Base-by-base conservation (phyloP, 352 stramenopile genomes). In the Globisporangium yorkense region DNA sequence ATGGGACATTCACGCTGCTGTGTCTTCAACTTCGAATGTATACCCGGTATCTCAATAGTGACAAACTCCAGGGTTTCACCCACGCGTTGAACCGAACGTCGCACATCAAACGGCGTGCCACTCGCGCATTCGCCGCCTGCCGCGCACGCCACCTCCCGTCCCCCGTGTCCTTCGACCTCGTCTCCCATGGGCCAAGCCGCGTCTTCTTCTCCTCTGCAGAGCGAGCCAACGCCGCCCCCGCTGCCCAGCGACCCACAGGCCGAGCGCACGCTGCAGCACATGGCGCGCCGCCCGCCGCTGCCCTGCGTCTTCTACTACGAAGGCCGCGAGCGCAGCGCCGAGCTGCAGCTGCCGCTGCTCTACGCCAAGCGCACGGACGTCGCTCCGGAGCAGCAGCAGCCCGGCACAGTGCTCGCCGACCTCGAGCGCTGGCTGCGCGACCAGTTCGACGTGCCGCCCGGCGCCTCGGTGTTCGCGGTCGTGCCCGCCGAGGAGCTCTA, bases 241-340 rank as follows among this genome's bases (percentile, higher is more conserved):
- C 40, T 20, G 40, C 40, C 40, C 13, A 46, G 40, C 40, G 40
- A 46, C 13, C 40, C 40, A n/a, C 51, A 59, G 12, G 24, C 57
- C 5, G 51, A 59, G 44, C 53, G 16, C 12, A 51, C 29, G 13
- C 33, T 87, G 18, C 54, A 60, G 15, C 21, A 53, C 18, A 59
- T 89, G 48, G 52, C 59, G 9, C 56, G 57, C 33, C 75, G 75
- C 0, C 62, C 74, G 57, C 82, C 79, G 44, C 69, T 92, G 40
- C 70, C 83, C 54, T 89, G 80, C 64, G 74, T 81, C 5, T 92
- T 92, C 63, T 76, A 88, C 68, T 86, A 88, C 56, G 80, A 89
- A 53, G 59, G 54, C 4, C 70, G 71, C 54, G 66, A 74, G 46
- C 64, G 78, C 54, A 79, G 57, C 50, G 68, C 70, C 9, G 59